phyloP scores from a whole-genome alignment of 495 filamentous ascomycete genomes.

The Tuber magnatum region DNA sequence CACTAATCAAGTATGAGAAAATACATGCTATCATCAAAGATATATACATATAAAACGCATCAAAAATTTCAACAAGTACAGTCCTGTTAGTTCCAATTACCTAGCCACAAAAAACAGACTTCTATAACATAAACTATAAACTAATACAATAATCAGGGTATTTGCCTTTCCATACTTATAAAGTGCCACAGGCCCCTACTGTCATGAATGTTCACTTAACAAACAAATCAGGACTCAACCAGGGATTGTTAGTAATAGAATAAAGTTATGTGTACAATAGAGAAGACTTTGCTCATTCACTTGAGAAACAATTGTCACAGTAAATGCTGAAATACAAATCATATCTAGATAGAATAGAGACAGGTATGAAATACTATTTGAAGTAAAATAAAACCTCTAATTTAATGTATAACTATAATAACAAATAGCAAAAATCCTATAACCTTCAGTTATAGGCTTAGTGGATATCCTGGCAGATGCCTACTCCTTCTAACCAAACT shows the following conservation, averaged over 20 bases:
- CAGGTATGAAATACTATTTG: not conserved
- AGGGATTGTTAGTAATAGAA: constrained; percentile 16
- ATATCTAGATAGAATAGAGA: not conserved
- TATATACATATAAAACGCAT: too few relatives aligned
- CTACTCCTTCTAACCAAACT: not conserved
- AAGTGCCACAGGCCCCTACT: constrained; percentile 11
- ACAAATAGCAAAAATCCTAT: constrained; percentile 12
- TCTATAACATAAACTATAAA: not conserved
- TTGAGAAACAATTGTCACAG: not conserved
- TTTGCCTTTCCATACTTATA: not conserved
- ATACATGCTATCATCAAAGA: too few relatives aligned
- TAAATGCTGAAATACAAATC: constrained; percentile 4
- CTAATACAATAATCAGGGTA: constrained; percentile 10
- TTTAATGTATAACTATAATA: not conserved
- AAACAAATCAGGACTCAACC: constrained; percentile 7
- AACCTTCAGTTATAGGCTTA: constrained; percentile 19
- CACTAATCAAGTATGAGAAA: too few relatives aligned
- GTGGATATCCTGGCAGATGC: constrained; percentile 13
- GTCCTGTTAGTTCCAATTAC: not conserved
- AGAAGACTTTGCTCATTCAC: not conserved
- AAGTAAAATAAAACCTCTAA: not conserved
- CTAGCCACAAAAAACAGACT: not conserved
- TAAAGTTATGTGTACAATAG: not conserved
- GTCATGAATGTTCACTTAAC: not conserved
- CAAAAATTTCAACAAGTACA: constrained; percentile 1